These are phyloP conservation scores for Senecio squalidus DNA, from an alignment of 140 eudicot genomes.

Conservation along the genomic window DNA sequence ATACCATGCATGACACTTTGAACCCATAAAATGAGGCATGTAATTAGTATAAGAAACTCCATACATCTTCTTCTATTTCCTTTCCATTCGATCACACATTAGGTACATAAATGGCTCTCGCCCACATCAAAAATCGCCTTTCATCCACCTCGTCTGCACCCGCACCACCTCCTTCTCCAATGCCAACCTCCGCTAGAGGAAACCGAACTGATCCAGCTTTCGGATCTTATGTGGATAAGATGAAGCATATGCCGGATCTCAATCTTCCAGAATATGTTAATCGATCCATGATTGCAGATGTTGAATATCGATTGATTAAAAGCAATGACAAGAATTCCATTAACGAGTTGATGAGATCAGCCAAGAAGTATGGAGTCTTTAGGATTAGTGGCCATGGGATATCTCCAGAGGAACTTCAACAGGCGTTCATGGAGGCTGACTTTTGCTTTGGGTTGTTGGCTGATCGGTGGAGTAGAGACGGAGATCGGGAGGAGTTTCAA, in stretches of 20 bases:
- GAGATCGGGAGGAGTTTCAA: slow-evolving; percentile 53
- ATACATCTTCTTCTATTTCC: slow-evolving; percentile 14
- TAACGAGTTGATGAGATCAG: slow-evolving; percentile 39
- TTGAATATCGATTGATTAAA: slow-evolving; percentile 30
- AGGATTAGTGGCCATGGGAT: slow-evolving; percentile 62
- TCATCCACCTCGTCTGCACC: slow-evolving; percentile 24
- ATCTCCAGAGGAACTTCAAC: slow-evolving; percentile 35
- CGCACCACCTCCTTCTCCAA: slow-evolving; percentile 61
- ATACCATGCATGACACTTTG: neutral
- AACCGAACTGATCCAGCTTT: slow-evolving; percentile 38
- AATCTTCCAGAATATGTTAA: slow-evolving; percentile 47
- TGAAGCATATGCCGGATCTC: slow-evolving; percentile 46
- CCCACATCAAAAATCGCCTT: slow-evolving; percentile 27
- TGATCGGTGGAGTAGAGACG: slow-evolving; percentile 40
- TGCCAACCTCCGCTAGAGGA: slow-evolving; percentile 38
- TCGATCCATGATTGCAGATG: slow-evolving; percentile 44
- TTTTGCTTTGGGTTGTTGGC: slow-evolving; percentile 39
- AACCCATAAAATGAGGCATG: slow-evolving; percentile 14
- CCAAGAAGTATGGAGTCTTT: slow-evolving; percentile 42
- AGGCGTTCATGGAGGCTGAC: slow-evolving; percentile 37
- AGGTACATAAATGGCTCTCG: slow-evolving; percentile 26
- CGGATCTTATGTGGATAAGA: slow-evolving; percentile 33
- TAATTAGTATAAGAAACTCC: slow-evolving; percentile 15
- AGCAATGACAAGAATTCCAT: slow-evolving; percentile 36
- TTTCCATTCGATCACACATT: slow-evolving; percentile 9